Evolutionary conservation across 225 moss, liverwort and hornwort genomes (phyloP).

Genomic region (Bryoerythrophyllum caledonicum): DNA sequence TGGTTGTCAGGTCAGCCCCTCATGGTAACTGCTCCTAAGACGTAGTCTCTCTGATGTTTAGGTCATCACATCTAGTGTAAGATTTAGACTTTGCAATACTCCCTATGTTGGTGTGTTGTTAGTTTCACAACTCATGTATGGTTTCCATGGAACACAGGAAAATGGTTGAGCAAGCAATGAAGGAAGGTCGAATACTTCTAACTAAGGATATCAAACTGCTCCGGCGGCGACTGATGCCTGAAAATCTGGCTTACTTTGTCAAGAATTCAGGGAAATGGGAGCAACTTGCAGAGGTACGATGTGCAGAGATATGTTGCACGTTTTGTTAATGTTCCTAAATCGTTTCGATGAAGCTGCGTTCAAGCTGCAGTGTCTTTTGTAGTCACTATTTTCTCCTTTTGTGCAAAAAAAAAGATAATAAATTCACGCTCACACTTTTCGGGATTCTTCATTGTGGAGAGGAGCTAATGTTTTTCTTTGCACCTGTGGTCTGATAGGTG

Average conservation of each 20-base stretch:
- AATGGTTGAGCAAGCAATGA: slow-evolving; percentile 79
- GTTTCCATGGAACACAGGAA: slow-evolving; percentile 52
- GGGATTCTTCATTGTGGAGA: slow-evolving; percentile 10
- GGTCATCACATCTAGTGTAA: background rate
- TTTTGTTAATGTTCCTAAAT: slow-evolving; percentile 1
- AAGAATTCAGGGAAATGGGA: slow-evolving; percentile 83
- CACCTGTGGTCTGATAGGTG: slow-evolving; percentile 47
- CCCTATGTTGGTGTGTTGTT: slow-evolving; percentile 2
- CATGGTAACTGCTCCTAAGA: background rate
- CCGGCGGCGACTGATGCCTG: slow-evolving; percentile 76
- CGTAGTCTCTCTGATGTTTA: slow-evolving; percentile 3
- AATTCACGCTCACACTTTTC: background rate
- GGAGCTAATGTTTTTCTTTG: slow-evolving; percentile 13
- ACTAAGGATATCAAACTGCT: slow-evolving; percentile 87
- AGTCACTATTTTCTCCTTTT: slow-evolving; percentile 8
- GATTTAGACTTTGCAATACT: background rate
- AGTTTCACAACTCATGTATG: slow-evolving; percentile 11
- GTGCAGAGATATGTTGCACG: slow-evolving; percentile 6
- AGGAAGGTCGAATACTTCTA: slow-evolving; percentile 78
- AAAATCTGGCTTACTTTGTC: slow-evolving; percentile 76
- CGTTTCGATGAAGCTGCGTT: slow-evolving; percentile 1
- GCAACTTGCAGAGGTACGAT: slow-evolving; percentile 81
- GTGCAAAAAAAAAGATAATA: slow-evolving; percentile 10
- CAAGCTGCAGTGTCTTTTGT: slow-evolving; percentile 1
- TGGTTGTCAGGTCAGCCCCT: slow-evolving; percentile 5